phyloP scores from a whole-genome alignment of 2,329 filamentous ascomycete genomes.

The Colletotrichum acutatum region DNA sequence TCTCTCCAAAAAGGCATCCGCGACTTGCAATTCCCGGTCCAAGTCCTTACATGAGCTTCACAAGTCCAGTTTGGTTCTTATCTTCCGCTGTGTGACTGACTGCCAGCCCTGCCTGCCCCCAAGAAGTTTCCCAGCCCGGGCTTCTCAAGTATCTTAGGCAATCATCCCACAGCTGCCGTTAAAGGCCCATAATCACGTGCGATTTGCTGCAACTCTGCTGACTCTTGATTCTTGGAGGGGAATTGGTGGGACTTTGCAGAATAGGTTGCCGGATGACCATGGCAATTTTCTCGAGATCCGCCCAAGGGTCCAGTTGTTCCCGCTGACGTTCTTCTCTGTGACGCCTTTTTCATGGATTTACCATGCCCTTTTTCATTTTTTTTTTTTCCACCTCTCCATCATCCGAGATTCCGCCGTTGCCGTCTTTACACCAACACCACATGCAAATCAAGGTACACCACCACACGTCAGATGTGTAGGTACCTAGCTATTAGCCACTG shows the following conservation, averaged over 20 bases:
- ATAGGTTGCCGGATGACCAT: conserved; percentile 25
- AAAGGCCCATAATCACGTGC: conserved; percentile 22
- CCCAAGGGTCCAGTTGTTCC: conserved; percentile 25
- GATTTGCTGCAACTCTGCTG: not conserved
- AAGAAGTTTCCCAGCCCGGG: too few relatives aligned
- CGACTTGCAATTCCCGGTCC: too few relatives aligned
- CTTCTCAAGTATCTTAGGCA: not conserved
- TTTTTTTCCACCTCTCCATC: not conserved
- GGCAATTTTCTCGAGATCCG: conserved; percentile 23
- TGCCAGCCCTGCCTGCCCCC: too few relatives aligned
- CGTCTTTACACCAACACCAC: too few relatives aligned
- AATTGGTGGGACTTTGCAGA: not conserved
- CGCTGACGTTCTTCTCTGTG: not conserved
- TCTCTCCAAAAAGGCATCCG: not conserved
- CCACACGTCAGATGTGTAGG: not conserved
- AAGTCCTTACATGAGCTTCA: too few relatives aligned
- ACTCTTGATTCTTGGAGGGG: conserved; percentile 7
- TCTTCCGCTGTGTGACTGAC: too few relatives aligned
- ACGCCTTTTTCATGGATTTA: conserved; percentile 5
- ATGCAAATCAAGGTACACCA: too few relatives aligned
- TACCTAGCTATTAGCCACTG: too few relatives aligned
- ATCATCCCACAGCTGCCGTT: not conserved
- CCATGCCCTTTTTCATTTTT: not conserved
- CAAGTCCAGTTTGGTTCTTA: too few relatives aligned
- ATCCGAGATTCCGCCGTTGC: not conserved